Conservation (phyloP, 2,329 filamentous ascomycete genomes). For the Aspergillus clavatus region DNA sequence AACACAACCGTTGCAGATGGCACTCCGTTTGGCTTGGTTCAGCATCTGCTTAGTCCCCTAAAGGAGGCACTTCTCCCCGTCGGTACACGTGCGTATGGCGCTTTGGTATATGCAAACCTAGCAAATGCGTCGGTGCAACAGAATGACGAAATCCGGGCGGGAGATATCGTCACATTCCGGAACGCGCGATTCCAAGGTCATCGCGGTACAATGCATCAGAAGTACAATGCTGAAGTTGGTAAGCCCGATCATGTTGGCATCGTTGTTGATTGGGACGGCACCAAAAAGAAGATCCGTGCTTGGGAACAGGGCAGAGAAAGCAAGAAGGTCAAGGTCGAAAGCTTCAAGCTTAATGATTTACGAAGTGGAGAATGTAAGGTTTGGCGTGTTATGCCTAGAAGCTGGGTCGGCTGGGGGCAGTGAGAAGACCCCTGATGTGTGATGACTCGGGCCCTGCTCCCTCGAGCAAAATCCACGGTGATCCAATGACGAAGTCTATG, state of each 20-base stretch:
- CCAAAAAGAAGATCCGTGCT: slow-evolving; percentile 91
- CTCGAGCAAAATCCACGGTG: neutral
- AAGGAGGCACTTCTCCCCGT: slow-evolving; percentile 72
- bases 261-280: slow-evolving; percentile 95
- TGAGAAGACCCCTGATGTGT: slow-evolving; percentile 3
- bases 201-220: slow-evolving; percentile 89
- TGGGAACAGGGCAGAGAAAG: slow-evolving; percentile 95
- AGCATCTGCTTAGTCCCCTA: slow-evolving; percentile 70
- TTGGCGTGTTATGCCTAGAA: slow-evolving; percentile 88
- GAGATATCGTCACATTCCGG: slow-evolving; percentile 87
- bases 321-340: slow-evolving; percentile 89
- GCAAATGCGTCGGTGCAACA: slow-evolving; percentile 89
- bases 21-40: slow-evolving; percentile 69
- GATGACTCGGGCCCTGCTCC: neutral
- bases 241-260: slow-evolving; percentile 84
- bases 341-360: slow-evolving; percentile 88
- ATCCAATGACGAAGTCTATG: neutral
- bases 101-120: slow-evolving; percentile 88
- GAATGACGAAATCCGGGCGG: slow-evolving; percentile 86
- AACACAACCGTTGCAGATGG: slow-evolving; percentile 81
- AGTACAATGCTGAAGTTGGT: slow-evolving; percentile 83
- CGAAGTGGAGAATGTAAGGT: slow-evolving; percentile 93
- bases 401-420: slow-evolving; percentile 82
- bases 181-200: slow-evolving; percentile 95
- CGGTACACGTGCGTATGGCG: slow-evolving; percentile 84